Base-by-base conservation (phyloP, 2,329 filamentous ascomycete species). In the Ceratocystis alfenasii region DNA sequence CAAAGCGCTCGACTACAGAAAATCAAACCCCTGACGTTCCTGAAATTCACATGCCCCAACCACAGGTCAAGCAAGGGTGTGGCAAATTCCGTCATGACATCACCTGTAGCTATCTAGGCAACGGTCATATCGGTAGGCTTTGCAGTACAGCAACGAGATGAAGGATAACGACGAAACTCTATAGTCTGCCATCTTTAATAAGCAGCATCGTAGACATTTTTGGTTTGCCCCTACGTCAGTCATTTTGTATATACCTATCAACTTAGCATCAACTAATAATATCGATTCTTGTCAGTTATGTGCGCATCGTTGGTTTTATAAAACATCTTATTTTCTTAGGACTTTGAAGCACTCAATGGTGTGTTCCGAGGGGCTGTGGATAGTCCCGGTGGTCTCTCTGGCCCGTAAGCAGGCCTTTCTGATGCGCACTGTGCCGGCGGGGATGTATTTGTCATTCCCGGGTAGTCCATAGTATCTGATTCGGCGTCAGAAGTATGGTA, bases 311-410 rank as follows among this genome's bases (percentile, higher is more conserved):
- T 15, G 4, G 22, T n/a, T 59, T 59, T 22, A 28, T 36, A 36
- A n/a, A 30, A 59, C 17, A n/a, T 59, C 17, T 33, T 59, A 30
- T 59, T 36, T 64, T 53, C n/a, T 48, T 55, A 55, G n/a, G 48
- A 64, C 63, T 62, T 57, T 55, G 66, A 57, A 36, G 62, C 50
- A 33, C 63, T 25, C 22, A 57, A 57, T 55, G 33, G 28, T n/a
- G 66, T 46, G 5, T 30, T 30, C 20, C 48, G 57, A 6, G 66
- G 64, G 12, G 59, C 45, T 45, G 0, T 70, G 69, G 62, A 75
- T 74, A 22, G 72, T 71, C 55, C 53, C 15, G 66, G 66, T 33
- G 66, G 66, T 12, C 66, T 41, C 45, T 67, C 66, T 41, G 66
- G 66, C 2, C 66, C 66, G 48, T 62, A 67, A 7, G 63, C 65